phyloP scores from a whole-genome alignment of 768 basidiomycete genomes.

The Naganishia vaughanmartiniae region DNA sequence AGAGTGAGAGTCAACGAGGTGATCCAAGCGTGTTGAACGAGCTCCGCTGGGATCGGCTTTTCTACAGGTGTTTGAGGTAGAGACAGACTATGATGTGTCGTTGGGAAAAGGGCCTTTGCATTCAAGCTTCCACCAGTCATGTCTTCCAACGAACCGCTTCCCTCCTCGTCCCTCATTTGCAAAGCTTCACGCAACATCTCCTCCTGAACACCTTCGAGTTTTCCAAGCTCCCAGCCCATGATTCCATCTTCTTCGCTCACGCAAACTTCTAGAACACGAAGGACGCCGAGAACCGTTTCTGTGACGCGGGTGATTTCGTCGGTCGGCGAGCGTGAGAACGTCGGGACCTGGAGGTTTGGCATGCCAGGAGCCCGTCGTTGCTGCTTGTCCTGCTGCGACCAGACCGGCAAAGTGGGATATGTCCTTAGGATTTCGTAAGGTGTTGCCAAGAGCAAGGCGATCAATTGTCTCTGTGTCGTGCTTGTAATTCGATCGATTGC shows the following conservation, averaged over 20 bases:
- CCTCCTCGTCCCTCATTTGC: slow-evolving; percentile 3
- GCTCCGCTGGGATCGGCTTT: slow-evolving; percentile 63
- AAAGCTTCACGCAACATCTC: slow-evolving; percentile 17
- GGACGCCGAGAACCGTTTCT: slow-evolving; percentile 90
- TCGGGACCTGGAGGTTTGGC: slow-evolving; percentile 66
- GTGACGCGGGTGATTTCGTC: slow-evolving; percentile 82
- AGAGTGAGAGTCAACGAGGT: slow-evolving; percentile 81
- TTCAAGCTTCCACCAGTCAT: background rate
- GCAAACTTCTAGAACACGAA: slow-evolving; percentile 89
- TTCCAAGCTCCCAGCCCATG: slow-evolving; percentile 55
- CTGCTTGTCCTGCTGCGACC: slow-evolving; percentile 62
- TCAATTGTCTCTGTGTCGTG: slow-evolving; percentile 3
- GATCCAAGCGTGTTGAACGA: slow-evolving; percentile 86
- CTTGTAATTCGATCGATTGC: slow-evolving; percentile 7
- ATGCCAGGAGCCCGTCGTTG: slow-evolving; percentile 52
- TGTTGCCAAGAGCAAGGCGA: background rate
- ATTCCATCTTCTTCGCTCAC: slow-evolving; percentile 66
- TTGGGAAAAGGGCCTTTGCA: slow-evolving; percentile 16
- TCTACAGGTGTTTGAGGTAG: slow-evolving; percentile 7
- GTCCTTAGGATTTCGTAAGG: slow-evolving; percentile 55
- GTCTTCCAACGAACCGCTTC: background rate
- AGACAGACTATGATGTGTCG: slow-evolving; percentile 10
- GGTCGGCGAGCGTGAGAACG: slow-evolving; percentile 87
- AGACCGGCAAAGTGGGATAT: slow-evolving; percentile 69
- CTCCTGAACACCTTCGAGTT: slow-evolving; percentile 18